These are phyloP conservation scores for Sparassis latifolia DNA, from an alignment of 1,284 basidiomycete species.

Conservation along the genomic window DNA sequence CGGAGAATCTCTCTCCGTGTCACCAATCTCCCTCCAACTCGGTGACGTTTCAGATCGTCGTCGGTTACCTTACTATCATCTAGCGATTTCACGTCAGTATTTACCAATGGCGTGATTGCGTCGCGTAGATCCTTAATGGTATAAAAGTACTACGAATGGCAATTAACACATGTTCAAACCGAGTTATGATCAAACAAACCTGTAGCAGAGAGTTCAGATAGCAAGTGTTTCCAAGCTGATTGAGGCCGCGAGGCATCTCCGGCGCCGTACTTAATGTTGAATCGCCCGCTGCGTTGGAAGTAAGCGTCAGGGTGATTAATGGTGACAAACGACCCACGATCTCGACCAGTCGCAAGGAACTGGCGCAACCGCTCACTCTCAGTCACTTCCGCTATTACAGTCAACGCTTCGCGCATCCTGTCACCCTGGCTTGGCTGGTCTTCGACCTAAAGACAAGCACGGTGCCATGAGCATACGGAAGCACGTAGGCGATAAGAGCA, in stretches of 20 bases:
- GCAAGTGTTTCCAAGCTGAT: conserved; percentile 92
- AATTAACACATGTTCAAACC: background rate
- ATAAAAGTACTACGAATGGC: conserved; percentile 73
- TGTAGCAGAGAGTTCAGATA: conserved; percentile 86
- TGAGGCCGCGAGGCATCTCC: conserved; percentile 80
- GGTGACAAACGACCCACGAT: conserved; percentile 48
- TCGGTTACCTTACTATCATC: conserved; percentile 71
- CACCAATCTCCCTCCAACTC: conserved; percentile 83
- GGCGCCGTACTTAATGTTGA: conserved; percentile 40
- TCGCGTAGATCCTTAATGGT: conserved; percentile 87
- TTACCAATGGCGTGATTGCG: conserved; percentile 59
- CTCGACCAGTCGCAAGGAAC: conserved; percentile 58
- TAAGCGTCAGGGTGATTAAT: background rate
- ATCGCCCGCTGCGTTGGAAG: conserved; percentile 51
- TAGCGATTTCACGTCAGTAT: conserved; percentile 44
- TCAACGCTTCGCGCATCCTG: conserved; percentile 61
- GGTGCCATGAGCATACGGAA: background rate
- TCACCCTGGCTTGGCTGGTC: conserved; percentile 61
- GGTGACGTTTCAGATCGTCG: conserved; percentile 72
- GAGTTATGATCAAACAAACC: conserved; percentile 28
- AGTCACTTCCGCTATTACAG: conserved; percentile 63
- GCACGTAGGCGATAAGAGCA: conserved; percentile 8
- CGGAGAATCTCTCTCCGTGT: conserved; percentile 75
- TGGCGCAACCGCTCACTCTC: conserved; percentile 67
- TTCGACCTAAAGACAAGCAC: conserved; percentile 41